Evolutionary conservation across 2,329 filamentous ascomycete genomes (phyloP).

Genomic region (Cladophialophora psammophila): DNA sequence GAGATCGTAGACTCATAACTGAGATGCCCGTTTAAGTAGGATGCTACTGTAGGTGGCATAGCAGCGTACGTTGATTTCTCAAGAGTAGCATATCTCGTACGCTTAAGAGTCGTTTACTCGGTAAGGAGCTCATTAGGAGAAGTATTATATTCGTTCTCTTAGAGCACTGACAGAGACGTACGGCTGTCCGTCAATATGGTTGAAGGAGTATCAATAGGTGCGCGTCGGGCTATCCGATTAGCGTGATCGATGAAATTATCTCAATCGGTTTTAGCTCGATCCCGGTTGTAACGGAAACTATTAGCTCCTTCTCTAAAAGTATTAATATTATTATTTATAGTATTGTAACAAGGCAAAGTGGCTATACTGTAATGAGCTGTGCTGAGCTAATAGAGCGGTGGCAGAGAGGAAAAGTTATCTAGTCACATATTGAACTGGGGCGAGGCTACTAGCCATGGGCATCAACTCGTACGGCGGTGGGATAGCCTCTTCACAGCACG

Average conservation of each 20-base stretch:
- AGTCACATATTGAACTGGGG: too few species aligned
- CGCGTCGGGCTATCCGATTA: conserved; percentile 37
- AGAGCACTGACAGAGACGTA: conserved; percentile 16
- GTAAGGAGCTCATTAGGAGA: conserved; percentile 11
- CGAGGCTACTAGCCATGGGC: too few species aligned
- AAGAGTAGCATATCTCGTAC: conserved; percentile 13
- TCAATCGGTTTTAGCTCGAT: conserved; percentile 49
- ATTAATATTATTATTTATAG: too few species aligned
- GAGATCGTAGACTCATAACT: not conserved
- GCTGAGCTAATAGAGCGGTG: too few species aligned
- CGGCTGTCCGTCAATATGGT: conserved; percentile 11
- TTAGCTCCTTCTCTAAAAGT: conserved; percentile 47
- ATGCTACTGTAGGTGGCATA: not conserved
- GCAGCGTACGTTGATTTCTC: conserved; percentile 4
- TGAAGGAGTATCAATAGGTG: conserved; percentile 18
- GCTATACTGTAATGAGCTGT: too few species aligned
- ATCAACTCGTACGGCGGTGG: too few species aligned
- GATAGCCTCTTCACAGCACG: too few species aligned
- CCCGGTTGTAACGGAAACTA: conserved; percentile 52
- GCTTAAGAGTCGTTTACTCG: conserved; percentile 20
- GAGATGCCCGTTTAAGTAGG: conserved; percentile 41
- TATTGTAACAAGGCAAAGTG: too few species aligned
- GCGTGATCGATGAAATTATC: conserved; percentile 46
- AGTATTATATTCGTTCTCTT: conserved; percentile 17
- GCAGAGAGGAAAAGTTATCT: too few species aligned